Conservation (phyloP, 2,329 filamentous ascomycete species). For the Fusarium sp. region DNA sequence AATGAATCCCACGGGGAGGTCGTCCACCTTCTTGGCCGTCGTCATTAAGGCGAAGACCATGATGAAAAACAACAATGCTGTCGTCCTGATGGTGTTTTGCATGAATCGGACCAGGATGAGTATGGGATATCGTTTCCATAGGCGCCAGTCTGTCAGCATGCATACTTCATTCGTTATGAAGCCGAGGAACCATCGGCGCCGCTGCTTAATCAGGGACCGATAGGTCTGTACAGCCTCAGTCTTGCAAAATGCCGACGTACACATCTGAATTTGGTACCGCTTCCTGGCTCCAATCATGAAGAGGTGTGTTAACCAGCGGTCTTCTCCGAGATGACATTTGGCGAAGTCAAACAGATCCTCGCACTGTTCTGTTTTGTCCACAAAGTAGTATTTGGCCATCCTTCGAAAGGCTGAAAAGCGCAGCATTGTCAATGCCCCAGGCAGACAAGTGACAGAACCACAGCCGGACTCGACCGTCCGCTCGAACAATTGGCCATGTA, state of each 20-base stretch:
- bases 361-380: constrained; percentile 94
- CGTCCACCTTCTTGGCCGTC: constrained; percentile 82
- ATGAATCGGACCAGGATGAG: constrained; percentile 90
- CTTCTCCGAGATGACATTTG: constrained; percentile 95
- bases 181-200: constrained; percentile 94
- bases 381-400: constrained; percentile 99
- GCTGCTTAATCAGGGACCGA: constrained; percentile 89
- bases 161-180: constrained; percentile 99
- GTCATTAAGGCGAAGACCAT: constrained; percentile 89
- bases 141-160: constrained; percentile 94
- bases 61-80: constrained; percentile 93
- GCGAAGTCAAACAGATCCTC: constrained; percentile 97
- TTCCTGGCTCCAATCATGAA: constrained; percentile 98
- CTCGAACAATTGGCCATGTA: constrained; percentile 97
- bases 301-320: constrained; percentile 96
- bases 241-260: constrained; percentile 97
- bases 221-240: constrained; percentile 96
- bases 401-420: constrained; percentile 95
- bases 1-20: constrained; percentile 94
- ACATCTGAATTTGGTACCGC: constrained; percentile 97
- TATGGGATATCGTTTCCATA: constrained; percentile 93
- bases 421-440: constrained; percentile 94
- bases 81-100: constrained; percentile 97
- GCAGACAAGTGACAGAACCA: constrained; percentile 93
- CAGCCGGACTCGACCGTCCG: constrained; percentile 95